Conservation (phyloP, 2,329 filamentous ascomycete genomes). For the Ceratocystis cubensis region DNA sequence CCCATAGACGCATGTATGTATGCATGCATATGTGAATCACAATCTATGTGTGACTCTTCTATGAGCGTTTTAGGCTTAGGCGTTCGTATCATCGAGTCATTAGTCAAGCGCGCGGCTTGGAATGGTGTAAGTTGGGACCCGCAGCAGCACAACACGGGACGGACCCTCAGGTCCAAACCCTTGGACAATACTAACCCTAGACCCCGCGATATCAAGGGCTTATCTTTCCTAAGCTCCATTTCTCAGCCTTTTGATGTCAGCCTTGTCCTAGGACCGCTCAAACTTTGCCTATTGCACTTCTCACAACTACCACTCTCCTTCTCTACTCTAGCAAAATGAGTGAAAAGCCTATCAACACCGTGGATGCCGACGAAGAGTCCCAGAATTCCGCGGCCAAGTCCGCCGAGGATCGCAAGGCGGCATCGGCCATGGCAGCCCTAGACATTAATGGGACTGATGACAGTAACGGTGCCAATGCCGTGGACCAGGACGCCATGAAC, state of each 20-base stretch:
- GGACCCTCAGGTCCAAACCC: too few species aligned
- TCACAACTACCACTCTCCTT: background rate
- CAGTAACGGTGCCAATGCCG: slow-evolving; percentile 37
- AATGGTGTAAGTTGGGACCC: background rate
- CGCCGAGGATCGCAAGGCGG: slow-evolving; percentile 66
- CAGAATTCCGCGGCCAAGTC: slow-evolving; percentile 42
- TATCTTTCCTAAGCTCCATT: background rate
- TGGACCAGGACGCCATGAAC: slow-evolving; percentile 57
- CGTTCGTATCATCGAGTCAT: background rate
- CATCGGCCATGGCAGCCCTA: slow-evolving; percentile 58
- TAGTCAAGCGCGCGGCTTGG: background rate
- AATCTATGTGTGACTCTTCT: background rate
- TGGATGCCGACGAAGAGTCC: slow-evolving; percentile 42
- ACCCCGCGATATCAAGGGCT: background rate
- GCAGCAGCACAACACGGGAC: background rate
- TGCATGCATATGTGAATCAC: background rate
- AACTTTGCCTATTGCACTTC: background rate
- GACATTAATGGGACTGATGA: slow-evolving; percentile 42
- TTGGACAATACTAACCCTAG: background rate
- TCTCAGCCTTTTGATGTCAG: slow-evolving; percentile 5
- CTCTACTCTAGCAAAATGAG: background rate
- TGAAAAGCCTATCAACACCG: background rate
- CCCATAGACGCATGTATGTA: background rate
- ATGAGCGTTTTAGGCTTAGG: background rate
- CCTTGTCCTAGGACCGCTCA: background rate